Conservation (phyloP, 2,329 filamentous ascomycete genomes). For the Didymellaceae sp. region DNA sequence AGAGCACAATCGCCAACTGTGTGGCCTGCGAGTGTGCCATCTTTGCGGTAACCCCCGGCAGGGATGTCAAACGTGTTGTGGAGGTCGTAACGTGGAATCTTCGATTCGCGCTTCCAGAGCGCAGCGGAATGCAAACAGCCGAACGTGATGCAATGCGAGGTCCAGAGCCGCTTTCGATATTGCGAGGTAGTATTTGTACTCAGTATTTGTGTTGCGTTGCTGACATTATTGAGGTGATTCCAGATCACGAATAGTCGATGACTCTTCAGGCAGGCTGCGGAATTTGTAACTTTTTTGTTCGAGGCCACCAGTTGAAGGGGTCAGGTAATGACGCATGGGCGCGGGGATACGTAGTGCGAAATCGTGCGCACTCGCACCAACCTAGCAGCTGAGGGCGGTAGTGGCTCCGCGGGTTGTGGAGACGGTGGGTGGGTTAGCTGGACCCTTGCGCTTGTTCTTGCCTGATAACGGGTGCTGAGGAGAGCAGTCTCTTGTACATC, state of each 20-base stretch:
- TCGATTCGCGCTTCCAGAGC: conserved; percentile 8
- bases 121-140: conserved; percentile 12
- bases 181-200: conserved; percentile 12
- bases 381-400: conserved; percentile 5
- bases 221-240: conserved; percentile 5
- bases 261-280: neutral
- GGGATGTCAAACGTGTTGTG: neutral
- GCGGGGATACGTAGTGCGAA: conserved; percentile 9
- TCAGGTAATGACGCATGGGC: conserved; percentile 16
- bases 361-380: conserved; percentile 5
- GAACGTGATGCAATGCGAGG: conserved; percentile 1
- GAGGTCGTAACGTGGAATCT: neutral
- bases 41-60: neutral
- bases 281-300: conserved; percentile 3
- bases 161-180: conserved; percentile 9
- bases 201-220: neutral
- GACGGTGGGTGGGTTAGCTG: conserved; percentile 4
- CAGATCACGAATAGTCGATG: conserved; percentile 2
- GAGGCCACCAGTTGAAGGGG: neutral
- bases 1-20: conserved; percentile 35
- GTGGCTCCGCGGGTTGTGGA: conserved; percentile 6
- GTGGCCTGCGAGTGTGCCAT: conserved; percentile 36
- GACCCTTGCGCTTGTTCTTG: too few relatives aligned
- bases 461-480: too few relatives aligned
- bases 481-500: neutral